Conservation (phyloP, 1,284 basidiomycete genomes). For the Ganoderma sinense region DNA sequence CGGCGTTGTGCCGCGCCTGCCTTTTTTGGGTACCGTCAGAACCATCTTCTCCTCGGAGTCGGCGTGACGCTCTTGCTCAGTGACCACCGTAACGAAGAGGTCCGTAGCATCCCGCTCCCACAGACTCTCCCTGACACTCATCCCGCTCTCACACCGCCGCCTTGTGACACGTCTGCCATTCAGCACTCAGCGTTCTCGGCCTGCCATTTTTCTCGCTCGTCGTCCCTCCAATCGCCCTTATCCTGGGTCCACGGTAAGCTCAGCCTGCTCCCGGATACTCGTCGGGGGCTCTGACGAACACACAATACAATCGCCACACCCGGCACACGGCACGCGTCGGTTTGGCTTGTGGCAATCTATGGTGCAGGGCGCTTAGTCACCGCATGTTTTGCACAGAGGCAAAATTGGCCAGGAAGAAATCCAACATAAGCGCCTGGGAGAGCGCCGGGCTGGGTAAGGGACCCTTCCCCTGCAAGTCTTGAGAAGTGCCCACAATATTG, state of each 20-base stretch:
- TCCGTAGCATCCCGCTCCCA: background rate
- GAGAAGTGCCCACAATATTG: no score
- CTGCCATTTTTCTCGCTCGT: background rate
- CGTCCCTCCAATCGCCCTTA: background rate
- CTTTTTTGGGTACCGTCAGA: slow-evolving; percentile 6
- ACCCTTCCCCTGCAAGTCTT: no score
- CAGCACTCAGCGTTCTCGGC: slow-evolving; percentile 1
- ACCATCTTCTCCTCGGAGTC: background rate
- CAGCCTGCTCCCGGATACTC: background rate
- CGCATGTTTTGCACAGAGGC: no score
- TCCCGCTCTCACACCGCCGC: background rate
- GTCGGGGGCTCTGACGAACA: background rate
- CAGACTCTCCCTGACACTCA: background rate
- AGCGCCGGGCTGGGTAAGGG: no score
- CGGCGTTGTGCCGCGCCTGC: slow-evolving; percentile 5
- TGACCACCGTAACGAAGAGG: slow-evolving; percentile 7
- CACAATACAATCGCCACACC: background rate
- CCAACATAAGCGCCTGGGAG: no score
- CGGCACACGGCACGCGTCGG: background rate
- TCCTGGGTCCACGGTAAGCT: background rate
- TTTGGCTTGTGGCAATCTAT: slow-evolving; percentile 7
- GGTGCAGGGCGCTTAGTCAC: no score
- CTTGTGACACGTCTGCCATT: background rate
- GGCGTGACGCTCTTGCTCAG: slow-evolving; percentile 8
- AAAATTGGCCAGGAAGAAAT: no score